Percentiles rank a stretch among this genome's conserved stretches.
These are phyloP conservation scores for Thymus mandschuricus DNA, from an alignment of 257 asterid species.

Conservation along the genomic window DNA sequence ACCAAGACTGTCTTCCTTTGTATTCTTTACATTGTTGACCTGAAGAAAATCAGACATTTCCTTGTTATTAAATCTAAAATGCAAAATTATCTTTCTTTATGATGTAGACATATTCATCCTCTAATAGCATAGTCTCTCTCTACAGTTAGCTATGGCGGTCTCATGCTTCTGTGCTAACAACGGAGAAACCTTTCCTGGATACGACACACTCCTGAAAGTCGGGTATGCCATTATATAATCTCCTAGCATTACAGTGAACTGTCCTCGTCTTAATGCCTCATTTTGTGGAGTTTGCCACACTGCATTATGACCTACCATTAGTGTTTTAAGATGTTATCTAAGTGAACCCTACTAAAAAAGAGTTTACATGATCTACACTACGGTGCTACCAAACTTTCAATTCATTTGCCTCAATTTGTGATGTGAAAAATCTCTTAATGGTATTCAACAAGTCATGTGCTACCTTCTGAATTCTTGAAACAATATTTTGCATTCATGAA, in stretches of 20 bases:
- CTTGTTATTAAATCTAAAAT: background rate
- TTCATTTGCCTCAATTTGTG: too few species aligned
- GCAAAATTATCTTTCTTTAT: too few species aligned
- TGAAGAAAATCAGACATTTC: background rate
- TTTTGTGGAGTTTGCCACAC: too few species aligned
- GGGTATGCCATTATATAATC: slow-evolving; percentile 58
- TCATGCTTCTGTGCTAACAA: slow-evolving; percentile 83
- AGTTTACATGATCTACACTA: too few species aligned
- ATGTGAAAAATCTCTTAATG: too few species aligned
- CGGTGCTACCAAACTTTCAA: too few species aligned
- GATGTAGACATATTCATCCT: background rate
- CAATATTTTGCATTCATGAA: background rate
- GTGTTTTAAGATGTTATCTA: background rate
- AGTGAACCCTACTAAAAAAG: too few species aligned
- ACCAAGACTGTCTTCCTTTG: background rate
- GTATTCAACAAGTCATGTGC: too few species aligned
- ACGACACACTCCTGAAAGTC: slow-evolving; percentile 80
- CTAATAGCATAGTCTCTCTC: slow-evolving; percentile 30
- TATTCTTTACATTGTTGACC: background rate
- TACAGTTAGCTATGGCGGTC: slow-evolving; percentile 74
- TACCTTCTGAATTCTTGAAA: too few species aligned
- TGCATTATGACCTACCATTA: background rate
- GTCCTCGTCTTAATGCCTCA: background rate
- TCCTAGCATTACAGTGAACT: background rate
- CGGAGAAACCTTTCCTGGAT: slow-evolving; percentile 80